Evolutionary conservation across 108 stramenopile species (phyloP), one percentile per base, ranked within the genome.

Genomic region (Epithemia pelagica): DNA sequence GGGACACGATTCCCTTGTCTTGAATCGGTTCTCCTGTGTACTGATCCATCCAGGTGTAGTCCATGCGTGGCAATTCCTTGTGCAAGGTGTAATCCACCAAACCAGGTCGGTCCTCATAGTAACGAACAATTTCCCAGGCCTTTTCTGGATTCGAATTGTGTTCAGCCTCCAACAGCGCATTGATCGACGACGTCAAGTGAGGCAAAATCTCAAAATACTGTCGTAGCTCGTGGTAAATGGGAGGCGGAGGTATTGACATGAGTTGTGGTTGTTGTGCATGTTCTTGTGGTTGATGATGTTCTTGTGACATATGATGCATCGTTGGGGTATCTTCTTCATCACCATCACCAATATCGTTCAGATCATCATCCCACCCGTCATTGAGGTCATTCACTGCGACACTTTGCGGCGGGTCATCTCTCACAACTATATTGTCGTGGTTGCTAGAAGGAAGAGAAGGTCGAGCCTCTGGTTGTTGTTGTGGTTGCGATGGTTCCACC

Each of bases 21-120:
- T 62, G 46, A 78, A 46, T 82, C 65, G 21, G 73, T 58, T 20
- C 51, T 25, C 29, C 25, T 0, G 52, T 59, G n/a, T 61, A 19
- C 2, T 29, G 58, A 22, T 82, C 65, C 8, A 87, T 58, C 8
- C 89, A 78, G 46, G 80, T 73, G 74, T 92, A 92, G 56, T 86
- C 67, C 91, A 92, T 92, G n/a, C 91, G 78, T 27, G 71, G 76
- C 19, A 92, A 53, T 75, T 92, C 91, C 27, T 82, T 84, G 22
- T 85, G 73, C 0, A 87, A 57, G 32, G 91, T 92, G 76, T 89
- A 92, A 27, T 92, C 83, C 32, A 74, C 75, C 54, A 92, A 69
- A 31, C 82, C 72, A 0, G 85, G 81, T 15, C 87, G 85, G 33
- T 70, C 70, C 1, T 59, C 58, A 68, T 91, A 91, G 67, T 91